Evolutionary conservation across 768 basidiomycete species (phyloP).

Genomic region (Lactarius evosmus): DNA sequence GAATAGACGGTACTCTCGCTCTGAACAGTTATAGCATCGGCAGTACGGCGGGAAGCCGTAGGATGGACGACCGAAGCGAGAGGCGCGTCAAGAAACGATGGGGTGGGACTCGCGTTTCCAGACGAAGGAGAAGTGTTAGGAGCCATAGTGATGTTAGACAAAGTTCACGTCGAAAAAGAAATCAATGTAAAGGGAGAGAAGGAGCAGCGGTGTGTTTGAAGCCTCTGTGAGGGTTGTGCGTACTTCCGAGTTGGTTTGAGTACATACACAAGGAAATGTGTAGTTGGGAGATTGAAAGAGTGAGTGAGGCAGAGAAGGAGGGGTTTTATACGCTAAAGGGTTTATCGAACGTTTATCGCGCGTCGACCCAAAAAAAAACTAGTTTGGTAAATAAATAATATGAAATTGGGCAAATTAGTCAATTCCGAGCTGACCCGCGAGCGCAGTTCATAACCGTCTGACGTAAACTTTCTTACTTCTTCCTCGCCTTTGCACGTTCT

Average conservation of each 20-base stretch:
- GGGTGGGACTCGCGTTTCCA: slow-evolving; percentile 51
- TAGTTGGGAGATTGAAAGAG: neutral
- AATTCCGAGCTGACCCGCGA: neutral
- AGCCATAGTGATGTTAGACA: slow-evolving; percentile 43
- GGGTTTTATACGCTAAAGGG: slow-evolving; percentile 15
- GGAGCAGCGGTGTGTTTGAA: slow-evolving; percentile 75
- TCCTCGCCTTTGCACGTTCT: neutral
- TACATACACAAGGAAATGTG: slow-evolving; percentile 64
- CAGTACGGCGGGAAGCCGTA: slow-evolving; percentile 72
- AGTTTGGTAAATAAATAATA: neutral
- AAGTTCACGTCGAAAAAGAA: slow-evolving; percentile 32
- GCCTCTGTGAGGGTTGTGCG: slow-evolving; percentile 88
- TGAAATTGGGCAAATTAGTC: neutral
- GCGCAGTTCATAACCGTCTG: neutral
- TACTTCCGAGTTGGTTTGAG: slow-evolving; percentile 89
- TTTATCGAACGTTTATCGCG: neutral
- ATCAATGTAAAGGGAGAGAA: slow-evolving; percentile 44
- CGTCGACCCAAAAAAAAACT: neutral
- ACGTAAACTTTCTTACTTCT: neutral
- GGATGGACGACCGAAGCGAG: slow-evolving; percentile 73
- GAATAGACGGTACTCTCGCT: slow-evolving; percentile 79
- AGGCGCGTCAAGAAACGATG: slow-evolving; percentile 70
- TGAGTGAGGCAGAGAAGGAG: neutral
- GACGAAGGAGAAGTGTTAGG: slow-evolving; percentile 50
- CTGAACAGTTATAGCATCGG: slow-evolving; percentile 72